These are phyloP conservation scores for Fraxinus dipetala DNA, from an alignment of 305 asterid genomes.

Conservation along the genomic window DNA sequence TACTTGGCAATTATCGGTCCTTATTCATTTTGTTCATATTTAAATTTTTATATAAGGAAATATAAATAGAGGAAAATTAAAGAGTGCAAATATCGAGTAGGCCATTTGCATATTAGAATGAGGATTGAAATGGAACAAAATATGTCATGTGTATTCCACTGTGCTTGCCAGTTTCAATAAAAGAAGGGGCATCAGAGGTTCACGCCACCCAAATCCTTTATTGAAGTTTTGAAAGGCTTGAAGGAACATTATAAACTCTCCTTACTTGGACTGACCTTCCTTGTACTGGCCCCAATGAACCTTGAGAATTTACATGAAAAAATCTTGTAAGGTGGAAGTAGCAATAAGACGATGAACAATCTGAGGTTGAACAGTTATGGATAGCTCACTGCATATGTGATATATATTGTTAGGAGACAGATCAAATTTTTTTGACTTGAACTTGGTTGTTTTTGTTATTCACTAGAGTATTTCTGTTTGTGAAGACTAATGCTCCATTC, in stretches of 20 bases:
- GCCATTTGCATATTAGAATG: not conserved
- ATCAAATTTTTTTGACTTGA: not conserved
- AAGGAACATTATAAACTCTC: not conserved
- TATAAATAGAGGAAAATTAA: not conserved
- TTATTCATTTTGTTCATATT: not conserved
- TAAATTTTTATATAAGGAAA: not conserved
- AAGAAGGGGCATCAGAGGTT: conserved; percentile 7
- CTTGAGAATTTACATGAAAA: conserved; percentile 10
- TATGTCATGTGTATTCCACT: not conserved
- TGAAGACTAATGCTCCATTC: not conserved
- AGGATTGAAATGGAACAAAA: not conserved
- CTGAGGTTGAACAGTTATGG: not conserved
- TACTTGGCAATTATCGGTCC: not conserved
- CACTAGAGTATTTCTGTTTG: not conserved
- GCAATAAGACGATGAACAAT: not conserved
- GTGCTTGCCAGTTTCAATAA: not conserved
- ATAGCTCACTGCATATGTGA: not conserved
- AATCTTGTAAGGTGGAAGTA: not conserved
- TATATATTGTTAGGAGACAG: not conserved
- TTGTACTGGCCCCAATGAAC: not conserved
- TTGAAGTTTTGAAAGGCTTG: not conserved
- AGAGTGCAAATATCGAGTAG: not conserved
- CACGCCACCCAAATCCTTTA: not conserved
- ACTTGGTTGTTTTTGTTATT: not conserved
- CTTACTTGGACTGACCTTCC: not conserved